Base-by-base conservation (phyloP, 176 grass and related monocot species). In the Avena eriantha region DNA sequence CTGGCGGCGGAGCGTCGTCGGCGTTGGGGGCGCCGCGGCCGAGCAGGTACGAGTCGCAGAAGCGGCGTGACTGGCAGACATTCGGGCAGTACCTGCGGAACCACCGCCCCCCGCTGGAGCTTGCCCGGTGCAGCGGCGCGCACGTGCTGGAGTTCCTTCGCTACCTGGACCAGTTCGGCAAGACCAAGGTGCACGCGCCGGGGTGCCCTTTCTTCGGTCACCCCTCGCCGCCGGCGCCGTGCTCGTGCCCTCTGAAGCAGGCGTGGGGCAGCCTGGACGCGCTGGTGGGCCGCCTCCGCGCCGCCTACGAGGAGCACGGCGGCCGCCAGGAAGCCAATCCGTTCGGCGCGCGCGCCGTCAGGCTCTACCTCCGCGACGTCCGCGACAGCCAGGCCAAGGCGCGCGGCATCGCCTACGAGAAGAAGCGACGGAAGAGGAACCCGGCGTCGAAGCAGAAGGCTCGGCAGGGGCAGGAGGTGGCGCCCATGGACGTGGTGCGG, bases 1-100 rank as follows among this genome's bases (percentile, higher is more conserved):
- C 88, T 33, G 60, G 15, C 14, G 46, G 33, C 45, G 77, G 33
- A 60, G 49, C 29, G 26, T 53, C 73, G 73, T 77, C 73, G 24
- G 64, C 5, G 81, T 0, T 34, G 49, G 73, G 23, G 24, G 53
- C 17, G 45, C 54, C 71, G 14, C 79, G 81, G 41, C 87, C 90
- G 50, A 94, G 93, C 90, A 68, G 93, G 58, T 94, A 94, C 87
- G 93, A 92, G 84, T 94, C 93, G 49, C 93, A 94, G 93, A 94
- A 94, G 85, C 93, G 93, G 15, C 90, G 93, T 0, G 93, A 94
- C 93, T 94, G 93, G 93, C 90, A 94, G 72, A 94, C 93, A 6
- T 94, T 94, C 82, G 85, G 90, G 66, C 93, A 94, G 87, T 94
- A 94, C 78, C 73, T 94, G 1, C 89, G 87, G 7, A 94, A 94